Conservation (phyloP, 1,139 yeast genomes). For the Debaryomycetaceae sp. region DNA sequence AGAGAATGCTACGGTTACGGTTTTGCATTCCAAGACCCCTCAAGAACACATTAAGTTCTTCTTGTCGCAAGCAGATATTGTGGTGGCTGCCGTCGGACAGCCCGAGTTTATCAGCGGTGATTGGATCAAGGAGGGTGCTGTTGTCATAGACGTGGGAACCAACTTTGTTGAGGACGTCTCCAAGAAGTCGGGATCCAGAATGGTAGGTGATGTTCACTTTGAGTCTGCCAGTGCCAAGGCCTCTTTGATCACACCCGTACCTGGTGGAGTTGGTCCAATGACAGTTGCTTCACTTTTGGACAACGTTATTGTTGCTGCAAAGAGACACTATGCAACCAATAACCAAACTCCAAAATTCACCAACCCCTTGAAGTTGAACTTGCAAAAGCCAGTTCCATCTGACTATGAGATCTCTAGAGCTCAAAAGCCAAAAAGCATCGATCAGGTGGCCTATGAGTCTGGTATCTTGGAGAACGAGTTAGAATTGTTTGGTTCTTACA, state of each 20-base stretch:
- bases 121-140: constrained; percentile 81
- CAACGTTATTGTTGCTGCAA: constrained; percentile 83
- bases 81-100: constrained; percentile 88
- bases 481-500: constrained; percentile 88
- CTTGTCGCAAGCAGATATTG: constrained; percentile 77
- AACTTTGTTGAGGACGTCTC: constrained; percentile 77
- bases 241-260: constrained; percentile 87
- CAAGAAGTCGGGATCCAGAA: constrained; percentile 76
- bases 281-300: constrained; percentile 94
- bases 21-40: constrained; percentile 72
- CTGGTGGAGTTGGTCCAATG: constrained; percentile 99
- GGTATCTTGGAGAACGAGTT: constrained; percentile 81
- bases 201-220: constrained; percentile 94
- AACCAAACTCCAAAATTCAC: constrained; percentile 50
- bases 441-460: constrained; percentile 77
- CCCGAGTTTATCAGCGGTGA: constrained; percentile 82
- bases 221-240: constrained; percentile 65
- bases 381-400: constrained; percentile 82
- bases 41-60: constrained; percentile 52
- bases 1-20: constrained; percentile 83
- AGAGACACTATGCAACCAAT: constrained; percentile 43
- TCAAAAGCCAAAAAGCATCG: constrained; percentile 82
- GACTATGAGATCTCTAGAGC: constrained; percentile 91
- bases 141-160: constrained; percentile 95
- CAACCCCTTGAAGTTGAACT: constrained; percentile 61